Evolutionary conservation across 805 yeast genomes (phyloP).

Genomic region (Candida rishiriensis): DNA sequence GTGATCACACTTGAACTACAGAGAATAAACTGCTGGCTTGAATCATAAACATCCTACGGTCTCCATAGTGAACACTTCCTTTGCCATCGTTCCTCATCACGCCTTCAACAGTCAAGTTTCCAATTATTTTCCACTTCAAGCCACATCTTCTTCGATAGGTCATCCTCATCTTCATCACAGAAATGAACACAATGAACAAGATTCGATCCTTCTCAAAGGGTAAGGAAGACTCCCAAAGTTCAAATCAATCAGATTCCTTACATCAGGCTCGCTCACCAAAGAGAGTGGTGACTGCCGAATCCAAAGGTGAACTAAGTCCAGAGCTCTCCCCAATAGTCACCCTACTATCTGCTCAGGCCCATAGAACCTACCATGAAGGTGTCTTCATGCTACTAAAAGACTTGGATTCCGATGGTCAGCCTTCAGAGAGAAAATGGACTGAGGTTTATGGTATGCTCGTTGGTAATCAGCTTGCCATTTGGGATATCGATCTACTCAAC

Average conservation of each 20-base stretch:
- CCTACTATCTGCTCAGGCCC: constrained; percentile 65
- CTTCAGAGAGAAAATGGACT: constrained; percentile 79
- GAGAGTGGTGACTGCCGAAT: constrained; percentile 23
- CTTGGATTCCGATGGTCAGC: constrained; percentile 78
- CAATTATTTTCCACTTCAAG: no score
- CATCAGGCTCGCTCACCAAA: constrained; percentile 5
- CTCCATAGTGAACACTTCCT: no score
- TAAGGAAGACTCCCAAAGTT: not conserved
- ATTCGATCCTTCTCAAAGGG: not conserved
- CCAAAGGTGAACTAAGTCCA: constrained; percentile 27
- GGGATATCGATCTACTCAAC: constrained; percentile 75
- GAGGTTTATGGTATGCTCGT: constrained; percentile 90
- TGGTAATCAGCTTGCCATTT: constrained; percentile 87
- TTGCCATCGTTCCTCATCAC: no score
- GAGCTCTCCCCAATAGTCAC: constrained; percentile 70
- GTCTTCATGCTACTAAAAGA: constrained; percentile 70
- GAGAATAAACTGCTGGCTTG: no score
- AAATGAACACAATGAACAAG: not conserved
- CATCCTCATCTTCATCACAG: no score
- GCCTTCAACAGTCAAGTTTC: no score
- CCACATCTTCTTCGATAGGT: no score
- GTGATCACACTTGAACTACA: no score
- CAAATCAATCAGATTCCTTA: not conserved
- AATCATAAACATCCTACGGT: no score
- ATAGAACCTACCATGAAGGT: constrained; percentile 73